A percentile compares a stretch with the other conserved stretches of the same genome.
phyloP scores from a whole-genome alignment of 2,329 filamentous ascomycete genomes.

The Paracamarosporium sp. region DNA sequence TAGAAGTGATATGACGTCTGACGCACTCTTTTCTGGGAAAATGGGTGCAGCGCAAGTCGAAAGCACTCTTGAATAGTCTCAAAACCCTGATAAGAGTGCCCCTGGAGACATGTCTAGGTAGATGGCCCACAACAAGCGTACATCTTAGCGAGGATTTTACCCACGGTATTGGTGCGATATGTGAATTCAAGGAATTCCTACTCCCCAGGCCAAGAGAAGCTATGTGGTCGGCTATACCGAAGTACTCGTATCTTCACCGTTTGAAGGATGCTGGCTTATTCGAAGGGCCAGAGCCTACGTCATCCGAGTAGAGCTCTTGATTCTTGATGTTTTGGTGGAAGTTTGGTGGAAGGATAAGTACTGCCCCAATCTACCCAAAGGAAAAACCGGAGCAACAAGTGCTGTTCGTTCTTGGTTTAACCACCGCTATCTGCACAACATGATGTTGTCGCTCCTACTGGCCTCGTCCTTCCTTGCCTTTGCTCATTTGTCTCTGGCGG shows the following conservation, averaged over 20 bases:
- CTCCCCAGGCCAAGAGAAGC: not conserved
- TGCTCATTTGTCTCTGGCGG: slow-evolving; percentile 12
- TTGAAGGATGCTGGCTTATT: not conserved
- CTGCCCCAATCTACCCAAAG: not conserved
- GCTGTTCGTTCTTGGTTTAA: not conserved
- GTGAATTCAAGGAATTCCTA: no score
- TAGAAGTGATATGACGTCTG: slow-evolving; percentile 17
- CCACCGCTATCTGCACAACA: not conserved
- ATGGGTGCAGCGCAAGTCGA: not conserved
- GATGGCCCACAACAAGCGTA: not conserved
- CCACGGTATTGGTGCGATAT: not conserved
- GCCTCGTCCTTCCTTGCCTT: slow-evolving; percentile 8
- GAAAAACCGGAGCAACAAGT: no score
- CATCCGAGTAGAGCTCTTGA: not conserved
- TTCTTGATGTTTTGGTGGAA: not conserved
- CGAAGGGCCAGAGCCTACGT: not conserved
- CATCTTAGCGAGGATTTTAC: not conserved
- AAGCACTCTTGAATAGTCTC: not conserved
- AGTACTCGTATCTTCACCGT: not conserved
- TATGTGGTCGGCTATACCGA: not conserved
- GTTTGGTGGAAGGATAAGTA: slow-evolving; percentile 1
- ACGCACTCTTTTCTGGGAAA: not conserved
- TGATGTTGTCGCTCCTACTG: slow-evolving; percentile 2
- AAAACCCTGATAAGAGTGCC: not conserved
- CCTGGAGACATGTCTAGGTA: not conserved